Conservation (phyloP, 306 rosid species). For the Glycine tomentella region DNA sequence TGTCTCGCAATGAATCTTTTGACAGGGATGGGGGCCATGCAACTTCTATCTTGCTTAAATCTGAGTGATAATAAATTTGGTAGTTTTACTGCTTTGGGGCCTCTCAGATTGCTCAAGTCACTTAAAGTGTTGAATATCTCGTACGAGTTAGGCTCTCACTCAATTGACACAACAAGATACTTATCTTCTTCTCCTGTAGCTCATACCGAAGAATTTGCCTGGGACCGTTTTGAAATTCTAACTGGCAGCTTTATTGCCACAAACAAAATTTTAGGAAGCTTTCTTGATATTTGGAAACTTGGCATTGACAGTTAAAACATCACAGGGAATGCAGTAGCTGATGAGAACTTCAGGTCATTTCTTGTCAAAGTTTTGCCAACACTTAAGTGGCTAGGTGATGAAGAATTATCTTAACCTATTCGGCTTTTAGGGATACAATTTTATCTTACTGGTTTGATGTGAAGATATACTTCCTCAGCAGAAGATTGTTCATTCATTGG, state of each 20-base stretch:
- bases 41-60: conserved; percentile 80
- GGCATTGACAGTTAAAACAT: conserved; percentile 65
- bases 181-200: conserved; percentile 76
- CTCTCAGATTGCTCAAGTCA: conserved; percentile 67
- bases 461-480: too few species aligned
- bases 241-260: conserved; percentile 43
- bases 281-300: conserved; percentile 67
- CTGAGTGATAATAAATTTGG: conserved; percentile 76
- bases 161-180: conserved; percentile 77
- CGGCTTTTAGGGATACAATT: neutral
- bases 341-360: conserved; percentile 66
- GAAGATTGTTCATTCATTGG: conserved; percentile 13
- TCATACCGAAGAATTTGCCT: conserved; percentile 66
- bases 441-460: too few species aligned
- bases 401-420: conserved; percentile 42
- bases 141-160: conserved; percentile 69
- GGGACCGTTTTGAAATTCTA: conserved; percentile 53
- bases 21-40: conserved; percentile 93
- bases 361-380: conserved; percentile 67
- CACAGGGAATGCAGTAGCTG: conserved; percentile 65
- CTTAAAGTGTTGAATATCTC: conserved; percentile 75
- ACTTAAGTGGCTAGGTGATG: conserved; percentile 46
- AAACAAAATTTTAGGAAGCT: conserved; percentile 59
- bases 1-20: conserved; percentile 45
- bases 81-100: conserved; percentile 76